These are phyloP conservation scores for Syncephalastrum racemosum DNA, from an alignment of 371 early-diverging fungal genomes.

Conservation along the genomic window DNA sequence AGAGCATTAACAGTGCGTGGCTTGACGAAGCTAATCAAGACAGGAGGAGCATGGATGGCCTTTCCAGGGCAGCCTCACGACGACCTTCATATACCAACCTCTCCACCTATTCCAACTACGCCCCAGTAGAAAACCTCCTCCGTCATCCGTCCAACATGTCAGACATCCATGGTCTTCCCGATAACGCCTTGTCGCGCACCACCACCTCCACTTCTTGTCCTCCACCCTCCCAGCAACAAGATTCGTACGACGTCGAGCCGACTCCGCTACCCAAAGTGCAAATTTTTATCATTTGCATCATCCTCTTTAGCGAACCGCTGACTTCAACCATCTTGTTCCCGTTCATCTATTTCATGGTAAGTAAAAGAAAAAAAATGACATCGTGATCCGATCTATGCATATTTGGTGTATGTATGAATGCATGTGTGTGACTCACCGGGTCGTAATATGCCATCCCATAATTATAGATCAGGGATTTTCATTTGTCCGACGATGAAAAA, in stretches of 20 bases:
- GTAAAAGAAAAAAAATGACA: background rate
- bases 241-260: slow-evolving; percentile 8
- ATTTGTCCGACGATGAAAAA: slow-evolving; percentile 58
- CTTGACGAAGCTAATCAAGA: slow-evolving; percentile 3
- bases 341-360: slow-evolving; percentile 66
- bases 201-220: slow-evolving; percentile 7
- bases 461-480: slow-evolving; percentile 56
- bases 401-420: too few relatives aligned
- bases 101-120: slow-evolving; percentile 8
- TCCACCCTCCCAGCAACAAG: background rate
- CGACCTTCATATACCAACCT: slow-evolving; percentile 8
- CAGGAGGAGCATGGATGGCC: background rate
- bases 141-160: slow-evolving; percentile 1
- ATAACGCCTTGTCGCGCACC: slow-evolving; percentile 7
- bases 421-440: too few relatives aligned
- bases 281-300: slow-evolving; percentile 58
- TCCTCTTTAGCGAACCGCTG: slow-evolving; percentile 66
- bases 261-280: slow-evolving; percentile 54
- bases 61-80: background rate
- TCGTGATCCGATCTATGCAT: too few relatives aligned
- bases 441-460: background rate
- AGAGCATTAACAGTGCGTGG: slow-evolving; percentile 28
- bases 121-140: background rate
- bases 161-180: background rate
- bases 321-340: slow-evolving; percentile 67